Evolutionary conservation across 2,329 filamentous ascomycete genomes (phyloP).

Genomic region (Leptodontidium sp.): DNA sequence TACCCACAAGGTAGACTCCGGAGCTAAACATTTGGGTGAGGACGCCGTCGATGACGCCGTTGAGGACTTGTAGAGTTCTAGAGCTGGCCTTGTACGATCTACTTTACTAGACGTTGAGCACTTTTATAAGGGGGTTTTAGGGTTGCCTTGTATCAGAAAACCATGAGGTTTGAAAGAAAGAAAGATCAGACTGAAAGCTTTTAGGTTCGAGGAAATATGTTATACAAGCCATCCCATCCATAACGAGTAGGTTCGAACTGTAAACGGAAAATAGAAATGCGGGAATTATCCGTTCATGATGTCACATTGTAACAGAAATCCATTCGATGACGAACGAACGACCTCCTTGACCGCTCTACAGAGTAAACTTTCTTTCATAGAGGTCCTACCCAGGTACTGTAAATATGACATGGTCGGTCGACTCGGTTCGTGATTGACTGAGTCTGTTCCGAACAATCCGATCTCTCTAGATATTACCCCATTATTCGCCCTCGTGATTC

Average conservation of each 20-base stretch:
- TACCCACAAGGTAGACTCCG: not conserved
- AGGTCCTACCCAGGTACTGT: too few species aligned
- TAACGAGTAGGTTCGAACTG: constrained; percentile 6
- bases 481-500: not conserved
- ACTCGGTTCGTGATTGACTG: not conserved
- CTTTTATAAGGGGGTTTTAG: not conserved
- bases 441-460: constrained; percentile 8
- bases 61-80: constrained; percentile 7
- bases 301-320: constrained; percentile 12
- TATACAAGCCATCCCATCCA: not conserved
- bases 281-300: constrained; percentile 3
- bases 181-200: not conserved
- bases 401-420: constrained; percentile 9
- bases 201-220: not conserved
- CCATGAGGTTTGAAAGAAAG: not conserved
- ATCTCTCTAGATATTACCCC: not conserved
- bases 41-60: constrained; percentile 22
- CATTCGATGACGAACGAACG: too few species aligned
- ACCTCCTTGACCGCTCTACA: not conserved
- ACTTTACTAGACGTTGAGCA: not conserved
- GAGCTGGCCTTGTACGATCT: not conserved
- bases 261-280: not conserved
- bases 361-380: not conserved
- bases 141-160: not conserved
- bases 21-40: constrained; percentile 23